A percentile compares a stretch with the other conserved stretches of the same genome.
phyloP scores from a whole-genome alignment of 768 basidiomycete species.

The Hemileccinum impolitum region DNA sequence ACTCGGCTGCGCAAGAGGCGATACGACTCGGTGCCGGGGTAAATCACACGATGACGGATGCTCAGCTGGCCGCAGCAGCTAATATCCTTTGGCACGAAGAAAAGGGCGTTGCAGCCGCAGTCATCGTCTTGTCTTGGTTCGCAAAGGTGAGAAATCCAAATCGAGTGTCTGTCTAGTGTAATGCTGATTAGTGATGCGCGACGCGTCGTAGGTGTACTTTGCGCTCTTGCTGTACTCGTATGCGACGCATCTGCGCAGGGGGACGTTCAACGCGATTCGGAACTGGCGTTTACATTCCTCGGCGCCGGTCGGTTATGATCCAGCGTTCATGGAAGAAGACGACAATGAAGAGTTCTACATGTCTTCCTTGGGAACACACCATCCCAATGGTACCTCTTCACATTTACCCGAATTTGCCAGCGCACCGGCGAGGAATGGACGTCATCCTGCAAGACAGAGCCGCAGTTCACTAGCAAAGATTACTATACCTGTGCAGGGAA shows the following conservation, averaged over 20 bases:
- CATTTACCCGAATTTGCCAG: constrained; percentile 64
- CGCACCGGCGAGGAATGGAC: constrained; percentile 41
- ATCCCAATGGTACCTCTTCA: constrained; percentile 41
- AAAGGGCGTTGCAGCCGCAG: constrained; percentile 72
- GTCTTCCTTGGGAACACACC: constrained; percentile 51
- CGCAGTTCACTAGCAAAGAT: constrained; percentile 24
- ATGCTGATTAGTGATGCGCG: not conserved
- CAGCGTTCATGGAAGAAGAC: constrained; percentile 48
- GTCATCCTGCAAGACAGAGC: constrained; percentile 25
- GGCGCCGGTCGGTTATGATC: constrained; percentile 21
- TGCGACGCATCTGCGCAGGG: constrained; percentile 86
- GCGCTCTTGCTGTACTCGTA: constrained; percentile 88
- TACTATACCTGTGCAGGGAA: constrained; percentile 41
- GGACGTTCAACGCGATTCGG: constrained; percentile 80
- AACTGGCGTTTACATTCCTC: constrained; percentile 29
- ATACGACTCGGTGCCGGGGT: constrained; percentile 63
- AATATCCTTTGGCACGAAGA: constrained; percentile 86
- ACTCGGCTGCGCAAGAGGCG: constrained; percentile 86
- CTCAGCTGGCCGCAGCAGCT: constrained; percentile 68
- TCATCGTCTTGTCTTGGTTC: constrained; percentile 83
- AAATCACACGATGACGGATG: constrained; percentile 55
- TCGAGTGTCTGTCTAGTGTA: not conserved
- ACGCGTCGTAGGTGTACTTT: constrained; percentile 74
- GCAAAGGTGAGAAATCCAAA: constrained; percentile 60
- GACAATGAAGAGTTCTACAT: constrained; percentile 68